These are phyloP conservation scores for Penicillium carneum DNA, from an alignment of 2,329 filamentous ascomycete species.

Conservation along the genomic window DNA sequence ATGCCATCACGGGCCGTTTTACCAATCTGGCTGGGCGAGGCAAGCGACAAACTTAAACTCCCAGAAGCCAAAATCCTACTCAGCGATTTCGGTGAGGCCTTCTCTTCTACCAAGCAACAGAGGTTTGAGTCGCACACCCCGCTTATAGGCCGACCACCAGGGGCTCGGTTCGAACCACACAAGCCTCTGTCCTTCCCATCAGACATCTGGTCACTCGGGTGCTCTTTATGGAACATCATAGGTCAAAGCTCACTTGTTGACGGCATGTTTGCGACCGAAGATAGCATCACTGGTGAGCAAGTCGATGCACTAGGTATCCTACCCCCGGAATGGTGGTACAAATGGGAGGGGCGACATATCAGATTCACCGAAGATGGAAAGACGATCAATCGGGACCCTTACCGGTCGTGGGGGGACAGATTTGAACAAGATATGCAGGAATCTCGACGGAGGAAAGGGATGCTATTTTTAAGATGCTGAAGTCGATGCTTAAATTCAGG, in stretches of 20 bases:
- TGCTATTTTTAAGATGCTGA: conserved; percentile 39
- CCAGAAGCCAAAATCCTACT: conserved; percentile 39
- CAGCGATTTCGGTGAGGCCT: conserved; percentile 50
- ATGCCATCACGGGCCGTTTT: conserved; percentile 42
- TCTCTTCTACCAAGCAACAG: conserved; percentile 35
- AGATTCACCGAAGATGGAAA: conserved; percentile 39
- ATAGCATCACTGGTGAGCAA: conserved; percentile 43
- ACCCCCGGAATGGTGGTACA: conserved; percentile 40
- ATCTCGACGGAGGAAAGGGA: conserved; percentile 34
- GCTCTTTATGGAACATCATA: conserved; percentile 48
- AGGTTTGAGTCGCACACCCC: conserved; percentile 43
- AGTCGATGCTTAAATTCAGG: conserved; percentile 40
- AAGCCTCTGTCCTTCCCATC: conserved; percentile 45
- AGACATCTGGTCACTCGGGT: conserved; percentile 54
- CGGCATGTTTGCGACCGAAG: conserved; percentile 37
- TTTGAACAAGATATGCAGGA: conserved; percentile 41
- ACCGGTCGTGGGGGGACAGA: conserved; percentile 35
- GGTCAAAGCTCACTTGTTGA: conserved; percentile 42
- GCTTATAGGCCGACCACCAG: conserved; percentile 43
- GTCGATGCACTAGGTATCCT: conserved; percentile 44
- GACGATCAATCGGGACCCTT: conserved; percentile 30
- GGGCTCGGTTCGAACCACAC: conserved; percentile 47
- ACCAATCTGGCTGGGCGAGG: conserved; percentile 48
- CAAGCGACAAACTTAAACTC: conserved; percentile 42
- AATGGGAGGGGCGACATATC: conserved; percentile 34